Percentiles rank a stretch among this genome's conserved stretches.
Conservation (phyloP, 2,329 filamentous ascomycete species). For the Coniochaeta pulveracea region DNA sequence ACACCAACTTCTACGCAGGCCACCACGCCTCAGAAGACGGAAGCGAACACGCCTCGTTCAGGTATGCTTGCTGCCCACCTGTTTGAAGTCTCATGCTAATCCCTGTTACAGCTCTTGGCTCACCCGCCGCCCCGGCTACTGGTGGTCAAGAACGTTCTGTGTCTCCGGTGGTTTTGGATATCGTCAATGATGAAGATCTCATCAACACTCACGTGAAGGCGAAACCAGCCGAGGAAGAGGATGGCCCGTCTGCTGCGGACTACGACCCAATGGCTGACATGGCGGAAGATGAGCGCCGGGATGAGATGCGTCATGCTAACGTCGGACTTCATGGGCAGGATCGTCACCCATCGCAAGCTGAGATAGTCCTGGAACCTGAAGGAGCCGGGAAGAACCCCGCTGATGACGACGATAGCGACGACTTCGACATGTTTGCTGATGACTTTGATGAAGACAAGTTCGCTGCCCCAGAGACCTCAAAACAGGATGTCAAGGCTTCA, state of each 20-base stretch:
- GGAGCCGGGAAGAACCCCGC: conserved; percentile 18
- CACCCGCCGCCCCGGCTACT: conserved; percentile 26
- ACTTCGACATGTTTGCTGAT: conserved; percentile 84
- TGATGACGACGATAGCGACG: conserved; percentile 56
- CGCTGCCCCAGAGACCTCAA: conserved; percentile 33
- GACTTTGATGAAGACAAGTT: conserved; percentile 61
- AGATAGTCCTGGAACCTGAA: conserved; percentile 15
- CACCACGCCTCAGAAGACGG: conserved; percentile 26
- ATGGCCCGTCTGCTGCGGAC: conserved; percentile 83
- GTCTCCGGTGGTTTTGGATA: conserved; percentile 49
- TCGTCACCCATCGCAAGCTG: conserved; percentile 10
- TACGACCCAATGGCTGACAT: conserved; percentile 86
- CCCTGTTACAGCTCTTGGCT: conserved; percentile 9
- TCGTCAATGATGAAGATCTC: conserved; percentile 56
- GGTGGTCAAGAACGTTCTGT: conserved; percentile 26
- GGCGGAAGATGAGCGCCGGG: conserved; percentile 67
- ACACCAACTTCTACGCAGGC: conserved; percentile 38
- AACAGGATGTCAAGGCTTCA: conserved; percentile 21
- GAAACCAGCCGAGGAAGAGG: conserved; percentile 34
- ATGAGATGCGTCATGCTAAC: conserved; percentile 52
- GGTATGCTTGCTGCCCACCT: conserved; percentile 22
- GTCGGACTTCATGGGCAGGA: conserved; percentile 36
- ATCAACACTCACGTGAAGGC: conserved; percentile 45
- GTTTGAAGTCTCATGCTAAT: conserved; percentile 10
- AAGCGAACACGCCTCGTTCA: conserved; percentile 32